Base-by-base conservation (phyloP, 305 asterid species). In the Fraxinus baroniana region DNA sequence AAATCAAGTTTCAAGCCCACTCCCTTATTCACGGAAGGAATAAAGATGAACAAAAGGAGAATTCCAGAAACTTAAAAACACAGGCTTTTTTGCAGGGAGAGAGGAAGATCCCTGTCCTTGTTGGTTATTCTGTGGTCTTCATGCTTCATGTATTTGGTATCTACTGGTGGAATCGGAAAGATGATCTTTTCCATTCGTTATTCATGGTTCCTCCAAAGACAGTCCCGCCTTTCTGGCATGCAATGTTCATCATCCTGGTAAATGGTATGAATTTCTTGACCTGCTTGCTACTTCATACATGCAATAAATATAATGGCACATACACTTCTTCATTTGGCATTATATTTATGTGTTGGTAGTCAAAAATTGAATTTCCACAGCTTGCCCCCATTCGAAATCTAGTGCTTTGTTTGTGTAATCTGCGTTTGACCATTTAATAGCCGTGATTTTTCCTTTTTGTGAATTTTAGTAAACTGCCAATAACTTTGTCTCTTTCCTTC, bases 191-290 rank as follows among this genome's bases (percentile, higher is more conserved):
- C 82, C 88, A 87, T 83, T 95, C 97, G 24, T 87, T 94, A 71
- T 84, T 94, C 80, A 91, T 94, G 98, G 86, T 94, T 85, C 97
- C 98, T 84, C 97, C 95, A 7, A 92, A 88, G 86, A 88, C 91
- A 68, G 89, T 91, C 83, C 98, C 97, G 62, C 97, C 97, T 82
- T 93, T 94, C 87, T 94, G 97, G 97, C 98, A 92, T 86, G 97
- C 95, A 49, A 52, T 92, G 81, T 94, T 91, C 87, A 83, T 91
- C 85, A 90, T 93, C 89, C 89, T 94, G 80, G 94, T 94, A 70
- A 93, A 94, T 24, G 98, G 97, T 94, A 88, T 71, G 88, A 55
- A 22, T 72, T 83, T 83, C 20, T 84, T 83, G 33, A 78, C 80
- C 46, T 77, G 15, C 76, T 77, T 76, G 33, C 78, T 82, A 18